phyloP scores from a whole-genome alignment of 192 early-diverging fungal species.

The Coemansia sp. region DNA sequence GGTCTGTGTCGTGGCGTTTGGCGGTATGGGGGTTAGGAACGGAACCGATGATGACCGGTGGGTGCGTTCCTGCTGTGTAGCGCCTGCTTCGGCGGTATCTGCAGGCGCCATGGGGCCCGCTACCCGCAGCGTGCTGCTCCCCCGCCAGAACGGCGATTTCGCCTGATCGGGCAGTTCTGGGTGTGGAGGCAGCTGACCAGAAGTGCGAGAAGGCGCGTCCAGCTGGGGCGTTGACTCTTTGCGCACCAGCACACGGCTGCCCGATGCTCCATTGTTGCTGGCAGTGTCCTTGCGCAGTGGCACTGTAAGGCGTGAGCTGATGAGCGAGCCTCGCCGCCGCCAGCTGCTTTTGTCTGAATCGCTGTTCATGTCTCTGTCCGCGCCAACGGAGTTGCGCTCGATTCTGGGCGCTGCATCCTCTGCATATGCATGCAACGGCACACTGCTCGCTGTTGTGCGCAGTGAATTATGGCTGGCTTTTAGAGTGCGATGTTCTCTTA shows the following conservation, averaged over 20 bases:
- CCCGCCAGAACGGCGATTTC: constrained; percentile 38
- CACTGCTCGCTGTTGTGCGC: constrained; percentile 4
- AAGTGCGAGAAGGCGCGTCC: constrained; percentile 2
- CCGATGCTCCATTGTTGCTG: not conserved
- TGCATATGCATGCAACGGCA: constrained; percentile 24
- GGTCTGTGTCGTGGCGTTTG: constrained; percentile 4
- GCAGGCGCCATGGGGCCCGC: constrained; percentile 8
- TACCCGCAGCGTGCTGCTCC: constrained; percentile 19
- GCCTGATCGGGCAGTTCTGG: constrained; percentile 5
- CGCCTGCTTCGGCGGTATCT: not conserved
- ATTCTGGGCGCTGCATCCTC: constrained; percentile 20
- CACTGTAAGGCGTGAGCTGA: constrained; percentile 36
- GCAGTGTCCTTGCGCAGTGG: constrained; percentile 26
- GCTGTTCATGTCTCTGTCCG: constrained; percentile 12
- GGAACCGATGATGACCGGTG: constrained; percentile 54
- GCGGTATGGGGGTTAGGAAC: constrained; percentile 30
- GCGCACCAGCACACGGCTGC: constrained; percentile 21
- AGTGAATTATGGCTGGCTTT: not conserved
- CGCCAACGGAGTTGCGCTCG: constrained; percentile 29
- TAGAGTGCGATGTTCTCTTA: constrained; percentile 1
- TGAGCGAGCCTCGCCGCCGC: constrained; percentile 49
- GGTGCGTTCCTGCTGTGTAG: constrained; percentile 28
- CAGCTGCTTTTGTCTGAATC: constrained; percentile 32
- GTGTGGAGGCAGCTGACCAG: constrained; percentile 5
- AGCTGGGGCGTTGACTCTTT: constrained; percentile 44